Evolutionary conservation across 495 filamentous ascomycete species (phyloP).

Genomic region (Aspergillus funiculosus): DNA sequence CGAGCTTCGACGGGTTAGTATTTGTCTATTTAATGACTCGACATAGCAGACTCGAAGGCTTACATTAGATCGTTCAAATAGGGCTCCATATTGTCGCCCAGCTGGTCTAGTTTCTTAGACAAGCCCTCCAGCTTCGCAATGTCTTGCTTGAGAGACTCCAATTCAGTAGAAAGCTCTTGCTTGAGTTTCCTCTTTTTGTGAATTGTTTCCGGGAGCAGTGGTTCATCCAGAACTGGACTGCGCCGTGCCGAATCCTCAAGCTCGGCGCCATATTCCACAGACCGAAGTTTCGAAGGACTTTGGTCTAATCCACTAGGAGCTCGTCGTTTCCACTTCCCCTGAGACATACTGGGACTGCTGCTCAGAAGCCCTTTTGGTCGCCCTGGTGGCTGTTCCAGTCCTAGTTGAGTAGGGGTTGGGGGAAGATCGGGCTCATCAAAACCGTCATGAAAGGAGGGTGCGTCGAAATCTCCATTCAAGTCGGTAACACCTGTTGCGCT

Average conservation of each 20-base stretch:
- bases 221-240: slow-evolving; percentile 3
- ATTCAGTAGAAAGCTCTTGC: slow-evolving; percentile 27
- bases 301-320: slow-evolving; percentile 18
- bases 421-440: slow-evolving; percentile 62
- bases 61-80: slow-evolving; percentile 31
- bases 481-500: slow-evolving; percentile 28
- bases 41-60: too few relatives aligned
- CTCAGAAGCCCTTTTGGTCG: slow-evolving; percentile 34
- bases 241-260: slow-evolving; percentile 9
- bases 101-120: slow-evolving; percentile 20
- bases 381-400: slow-evolving; percentile 43
- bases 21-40: too few relatives aligned
- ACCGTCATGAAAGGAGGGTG: slow-evolving; percentile 34
- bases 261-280: slow-evolving; percentile 17
- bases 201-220: slow-evolving; percentile 22
- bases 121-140: slow-evolving; percentile 35
- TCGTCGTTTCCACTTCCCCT: slow-evolving; percentile 28
- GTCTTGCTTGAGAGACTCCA: slow-evolving; percentile 32
- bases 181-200: slow-evolving; percentile 30
- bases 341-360: slow-evolving; percentile 39
- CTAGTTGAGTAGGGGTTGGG: slow-evolving; percentile 59
- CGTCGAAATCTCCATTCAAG: slow-evolving; percentile 17
- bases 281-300: slow-evolving; percentile 32
- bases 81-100: slow-evolving; percentile 19
- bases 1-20: slow-evolving; percentile 23